Evolutionary conservation across 1,284 basidiomycete species (phyloP), one percentile per base, ranked within the genome.

Genomic region (Porogramme epimiltina): DNA sequence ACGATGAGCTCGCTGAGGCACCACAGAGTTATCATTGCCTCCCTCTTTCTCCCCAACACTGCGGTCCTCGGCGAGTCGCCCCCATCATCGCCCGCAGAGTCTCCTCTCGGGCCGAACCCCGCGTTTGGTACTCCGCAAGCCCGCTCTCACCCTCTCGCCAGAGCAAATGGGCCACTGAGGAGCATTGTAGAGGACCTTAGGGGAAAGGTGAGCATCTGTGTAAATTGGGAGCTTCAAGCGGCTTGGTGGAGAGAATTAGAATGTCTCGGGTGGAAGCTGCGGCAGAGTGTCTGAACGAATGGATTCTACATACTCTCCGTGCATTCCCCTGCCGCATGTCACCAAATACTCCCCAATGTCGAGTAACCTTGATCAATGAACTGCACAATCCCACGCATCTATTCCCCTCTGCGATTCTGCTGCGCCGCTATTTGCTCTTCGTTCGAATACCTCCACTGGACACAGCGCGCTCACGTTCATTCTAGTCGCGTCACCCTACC

Each of bases 121-220:
- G 42, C 49, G 3, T 34, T 52, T 26, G 33, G 42, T 34, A 28
- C 48, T 39, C 62, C 55, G 8, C 60, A 62, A 1, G 33, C 54
- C 19, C 49, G 64, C 15, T 54, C 40, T 10, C 37, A 54, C 9
- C 38, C 62, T 11, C 39, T 60, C n/a, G 36, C 48, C 1, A 61
- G 52, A 34, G 47, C 64, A 2, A 45, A 62, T 18, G 62, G 54
- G 0, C 81, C 82, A 0, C 64, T 84, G 45, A 80, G 73, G 66
- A 89, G 87, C 60, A 90, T 91, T 56, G 84, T 91, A 39, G 87
- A 91, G 11, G 89, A 91, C 68, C 76, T 91, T 44, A 81, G 76
- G 58, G 81, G 79, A 65, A 87, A 86, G 73, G 82, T 81, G 44
- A 45, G 65, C 60, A 18, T 20, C 38, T 20, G 18, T 20, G 28